Conservation (phyloP, 441 rosid species). For the Eruca vesicaria region DNA sequence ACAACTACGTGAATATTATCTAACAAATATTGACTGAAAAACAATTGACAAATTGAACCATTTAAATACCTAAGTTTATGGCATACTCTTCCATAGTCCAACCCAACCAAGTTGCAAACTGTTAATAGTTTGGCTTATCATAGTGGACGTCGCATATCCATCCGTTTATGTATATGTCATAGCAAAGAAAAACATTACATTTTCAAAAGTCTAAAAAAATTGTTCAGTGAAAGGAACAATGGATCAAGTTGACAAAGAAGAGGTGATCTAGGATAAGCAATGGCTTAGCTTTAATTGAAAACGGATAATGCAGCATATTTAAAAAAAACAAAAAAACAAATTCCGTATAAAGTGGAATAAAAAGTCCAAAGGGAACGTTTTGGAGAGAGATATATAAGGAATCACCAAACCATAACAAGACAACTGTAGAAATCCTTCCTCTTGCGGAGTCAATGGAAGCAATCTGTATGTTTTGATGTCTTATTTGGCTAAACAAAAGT, state of each 20-base stretch:
- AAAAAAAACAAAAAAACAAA: too few species aligned
- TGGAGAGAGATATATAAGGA: conserved; percentile 6
- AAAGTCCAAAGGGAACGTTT: conserved; percentile 13
- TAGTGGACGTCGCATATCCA: conserved; percentile 12
- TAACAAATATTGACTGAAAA: neutral
- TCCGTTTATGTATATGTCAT: conserved; percentile 10
- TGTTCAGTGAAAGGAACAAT: conserved; percentile 7
- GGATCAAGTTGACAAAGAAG: conserved; percentile 12
- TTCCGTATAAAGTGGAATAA: conserved; percentile 18
- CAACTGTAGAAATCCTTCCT: conserved; percentile 8
- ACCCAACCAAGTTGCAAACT: neutral
- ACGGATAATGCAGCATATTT: conserved; percentile 14
- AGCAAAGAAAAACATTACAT: neutral
- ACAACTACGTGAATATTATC: neutral
- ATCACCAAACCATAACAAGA: conserved; percentile 10
- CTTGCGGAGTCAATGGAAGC: neutral
- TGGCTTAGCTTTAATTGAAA: conserved; percentile 17
- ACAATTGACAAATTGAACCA: neutral
- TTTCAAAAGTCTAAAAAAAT: conserved; percentile 16
- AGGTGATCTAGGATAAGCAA: neutral
- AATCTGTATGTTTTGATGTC: neutral
- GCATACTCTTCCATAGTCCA: neutral
- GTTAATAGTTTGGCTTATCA: neutral
- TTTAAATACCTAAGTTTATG: neutral
- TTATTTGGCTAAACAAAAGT: neutral